Evolutionary conservation across 108 stramenopile species (phyloP).

Genomic region (Nitzschia inconspicua): DNA sequence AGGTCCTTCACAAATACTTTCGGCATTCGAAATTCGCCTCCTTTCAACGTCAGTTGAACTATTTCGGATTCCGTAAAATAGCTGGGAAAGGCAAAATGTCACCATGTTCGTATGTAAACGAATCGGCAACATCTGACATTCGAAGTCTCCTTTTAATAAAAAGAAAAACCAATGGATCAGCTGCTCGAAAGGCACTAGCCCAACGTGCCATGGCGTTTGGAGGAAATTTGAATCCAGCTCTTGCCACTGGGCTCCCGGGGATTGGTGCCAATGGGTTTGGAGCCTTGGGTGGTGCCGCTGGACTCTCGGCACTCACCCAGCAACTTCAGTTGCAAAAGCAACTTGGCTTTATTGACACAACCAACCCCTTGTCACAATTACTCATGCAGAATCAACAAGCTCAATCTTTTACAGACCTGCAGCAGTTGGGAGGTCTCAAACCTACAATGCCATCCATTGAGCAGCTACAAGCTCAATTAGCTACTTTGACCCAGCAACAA

Average conservation of each 20-base stretch:
- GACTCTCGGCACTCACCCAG: slow-evolving; percentile 12
- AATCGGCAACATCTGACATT: slow-evolving; percentile 78
- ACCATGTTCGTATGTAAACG: slow-evolving; percentile 91
- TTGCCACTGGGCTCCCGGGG: slow-evolving; percentile 31
- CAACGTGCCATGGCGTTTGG: slow-evolving; percentile 29
- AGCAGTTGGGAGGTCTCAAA: slow-evolving; percentile 20
- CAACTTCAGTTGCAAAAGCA: slow-evolving; percentile 38
- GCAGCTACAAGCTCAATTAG: slow-evolving; percentile 41
- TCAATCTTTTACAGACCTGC: slow-evolving; percentile 24
- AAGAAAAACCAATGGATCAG: slow-evolving; percentile 60
- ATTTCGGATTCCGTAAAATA: slow-evolving; percentile 91
- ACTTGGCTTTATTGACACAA: slow-evolving; percentile 13
- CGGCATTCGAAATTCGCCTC: slow-evolving; percentile 88
- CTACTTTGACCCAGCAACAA: slow-evolving; percentile 32
- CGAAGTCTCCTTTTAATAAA: slow-evolving; percentile 83
- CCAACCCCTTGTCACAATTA: slow-evolving; percentile 21
- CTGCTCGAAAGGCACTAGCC: slow-evolving; percentile 56
- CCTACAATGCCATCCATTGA: slow-evolving; percentile 33
- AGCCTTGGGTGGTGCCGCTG: slow-evolving; percentile 11
- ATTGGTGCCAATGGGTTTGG: slow-evolving; percentile 19
- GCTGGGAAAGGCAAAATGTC: slow-evolving; percentile 93
- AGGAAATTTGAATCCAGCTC: slow-evolving; percentile 24
- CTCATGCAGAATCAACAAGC: slow-evolving; percentile 36
- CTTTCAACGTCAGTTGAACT: slow-evolving; percentile 88
- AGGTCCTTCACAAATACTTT: slow-evolving; percentile 86